Evolutionary conservation across 176 grass and related monocot genomes (phyloP).

Genomic region (Triticum urartu): DNA sequence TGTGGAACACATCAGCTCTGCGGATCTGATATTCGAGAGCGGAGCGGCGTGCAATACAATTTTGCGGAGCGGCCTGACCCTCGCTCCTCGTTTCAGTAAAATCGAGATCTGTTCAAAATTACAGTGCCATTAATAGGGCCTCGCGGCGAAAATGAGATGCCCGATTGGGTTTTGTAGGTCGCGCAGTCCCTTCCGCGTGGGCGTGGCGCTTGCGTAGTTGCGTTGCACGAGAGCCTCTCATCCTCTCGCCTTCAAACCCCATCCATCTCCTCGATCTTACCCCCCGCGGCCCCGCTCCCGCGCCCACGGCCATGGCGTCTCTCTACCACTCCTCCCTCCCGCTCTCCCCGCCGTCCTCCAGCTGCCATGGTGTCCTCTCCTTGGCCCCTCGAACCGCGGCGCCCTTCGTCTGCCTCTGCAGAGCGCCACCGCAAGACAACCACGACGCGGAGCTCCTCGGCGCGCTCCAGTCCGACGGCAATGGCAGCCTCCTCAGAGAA

Average conservation of each 20-base stretch:
- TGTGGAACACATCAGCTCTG: no score
- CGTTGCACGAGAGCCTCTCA: constrained; percentile 20
- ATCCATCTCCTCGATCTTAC: constrained; percentile 19
- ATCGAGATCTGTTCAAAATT: no score
- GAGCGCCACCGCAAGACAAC: constrained; percentile 35
- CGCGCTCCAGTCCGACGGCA: constrained; percentile 40
- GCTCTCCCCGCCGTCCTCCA: constrained; percentile 32
- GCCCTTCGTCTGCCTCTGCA: constrained; percentile 8
- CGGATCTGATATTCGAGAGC: no score
- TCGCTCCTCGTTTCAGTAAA: no score
- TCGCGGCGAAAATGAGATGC: no score
- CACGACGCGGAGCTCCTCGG: constrained; percentile 25
- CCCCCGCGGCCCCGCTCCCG: constrained; percentile 10
- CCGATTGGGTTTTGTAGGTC: no score
- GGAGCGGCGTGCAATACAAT: no score
- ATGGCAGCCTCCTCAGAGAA: constrained; percentile 27
- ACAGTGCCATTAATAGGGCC: no score
- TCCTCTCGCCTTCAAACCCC: constrained; percentile 28
- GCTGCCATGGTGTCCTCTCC: constrained; percentile 22
- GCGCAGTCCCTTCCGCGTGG: no score
- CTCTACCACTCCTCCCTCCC: constrained; percentile 41
- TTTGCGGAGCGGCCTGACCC: no score
- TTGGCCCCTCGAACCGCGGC: constrained; percentile 7
- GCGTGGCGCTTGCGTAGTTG: not conserved
- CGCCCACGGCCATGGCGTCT: constrained; percentile 40